phyloP scores from a whole-genome alignment of 768 basidiomycete genomes.

The Boletus fagicola region DNA sequence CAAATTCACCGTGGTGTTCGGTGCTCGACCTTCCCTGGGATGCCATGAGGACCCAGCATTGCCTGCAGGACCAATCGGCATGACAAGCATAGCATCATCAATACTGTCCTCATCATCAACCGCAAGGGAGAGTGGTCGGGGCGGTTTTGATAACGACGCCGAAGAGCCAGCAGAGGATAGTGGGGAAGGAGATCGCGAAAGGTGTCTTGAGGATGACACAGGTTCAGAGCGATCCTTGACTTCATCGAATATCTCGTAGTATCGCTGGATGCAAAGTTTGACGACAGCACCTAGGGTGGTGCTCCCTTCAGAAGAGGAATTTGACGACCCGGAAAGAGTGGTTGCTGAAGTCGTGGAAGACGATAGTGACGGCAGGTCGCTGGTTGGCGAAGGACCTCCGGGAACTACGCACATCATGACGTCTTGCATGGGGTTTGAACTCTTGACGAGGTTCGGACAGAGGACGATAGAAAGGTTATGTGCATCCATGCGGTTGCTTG shows the following conservation, averaged over 20 bases:
- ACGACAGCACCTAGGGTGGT: slow-evolving; percentile 71
- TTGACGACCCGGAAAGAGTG: slow-evolving; percentile 24
- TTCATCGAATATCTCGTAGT: slow-evolving; percentile 87
- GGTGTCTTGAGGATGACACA: slow-evolving; percentile 29
- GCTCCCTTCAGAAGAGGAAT: slow-evolving; percentile 41
- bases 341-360: slow-evolving; percentile 15
- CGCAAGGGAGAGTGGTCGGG: slow-evolving; percentile 27
- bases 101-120: slow-evolving; percentile 69
- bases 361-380: slow-evolving; percentile 25
- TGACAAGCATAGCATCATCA: slow-evolving; percentile 72
- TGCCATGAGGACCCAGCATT: slow-evolving; percentile 12
- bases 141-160: slow-evolving; percentile 22
- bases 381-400: slow-evolving; percentile 41
- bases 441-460: slow-evolving; percentile 74
- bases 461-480: slow-evolving; percentile 79
- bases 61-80: slow-evolving; percentile 56
- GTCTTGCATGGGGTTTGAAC: slow-evolving; percentile 65
- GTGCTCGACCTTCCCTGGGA: slow-evolving; percentile 10
- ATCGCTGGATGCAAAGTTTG: slow-evolving; percentile 75
- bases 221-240: slow-evolving; percentile 69
- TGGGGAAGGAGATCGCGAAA: slow-evolving; percentile 32
- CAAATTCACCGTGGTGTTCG: slow-evolving; percentile 28
- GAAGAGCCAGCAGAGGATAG: slow-evolving; percentile 23
- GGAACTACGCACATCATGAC: slow-evolving; percentile 71
- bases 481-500: slow-evolving; percentile 76